phyloP scores from a whole-genome alignment of 2,329 filamentous ascomycete genomes.

The Aspergillus transmontanensis region DNA sequence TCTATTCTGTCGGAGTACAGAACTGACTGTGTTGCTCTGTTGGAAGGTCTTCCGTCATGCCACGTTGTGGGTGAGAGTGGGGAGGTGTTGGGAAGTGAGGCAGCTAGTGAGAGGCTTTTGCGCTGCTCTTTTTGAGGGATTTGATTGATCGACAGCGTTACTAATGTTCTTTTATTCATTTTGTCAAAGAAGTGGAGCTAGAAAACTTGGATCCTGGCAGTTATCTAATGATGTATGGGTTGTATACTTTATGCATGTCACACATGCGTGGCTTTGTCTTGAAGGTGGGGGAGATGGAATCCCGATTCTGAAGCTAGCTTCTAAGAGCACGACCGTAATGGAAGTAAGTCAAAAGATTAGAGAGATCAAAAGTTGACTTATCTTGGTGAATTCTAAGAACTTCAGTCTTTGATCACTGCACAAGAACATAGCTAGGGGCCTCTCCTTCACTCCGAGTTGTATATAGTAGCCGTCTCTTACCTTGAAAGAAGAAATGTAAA shows the following conservation, averaged over 20 bases:
- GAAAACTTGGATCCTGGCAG: background rate
- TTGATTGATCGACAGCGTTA: background rate
- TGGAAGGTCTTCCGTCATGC: background rate
- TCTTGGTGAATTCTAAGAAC: background rate
- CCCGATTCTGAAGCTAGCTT: too few species aligned
- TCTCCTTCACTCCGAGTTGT: background rate
- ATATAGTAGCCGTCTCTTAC: background rate
- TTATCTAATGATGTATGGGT: background rate
- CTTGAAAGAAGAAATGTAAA: background rate
- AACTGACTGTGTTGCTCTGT: background rate
- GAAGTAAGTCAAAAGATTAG: background rate
- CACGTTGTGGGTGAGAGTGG: background rate
- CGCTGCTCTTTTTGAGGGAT: background rate
- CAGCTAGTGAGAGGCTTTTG: background rate
- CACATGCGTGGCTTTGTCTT: background rate
- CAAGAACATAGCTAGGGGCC: too few species aligned
- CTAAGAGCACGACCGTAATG: background rate
- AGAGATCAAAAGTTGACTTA: background rate
- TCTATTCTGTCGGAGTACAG: background rate
- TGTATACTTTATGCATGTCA: background rate
- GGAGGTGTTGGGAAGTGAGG: conserved; percentile 16
- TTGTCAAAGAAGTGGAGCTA: background rate
- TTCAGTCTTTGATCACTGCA: background rate
- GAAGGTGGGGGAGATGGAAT: background rate
- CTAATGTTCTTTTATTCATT: background rate